phyloP scores from a whole-genome alignment of 768 basidiomycete genomes.

The Termitomyces sp. region DNA sequence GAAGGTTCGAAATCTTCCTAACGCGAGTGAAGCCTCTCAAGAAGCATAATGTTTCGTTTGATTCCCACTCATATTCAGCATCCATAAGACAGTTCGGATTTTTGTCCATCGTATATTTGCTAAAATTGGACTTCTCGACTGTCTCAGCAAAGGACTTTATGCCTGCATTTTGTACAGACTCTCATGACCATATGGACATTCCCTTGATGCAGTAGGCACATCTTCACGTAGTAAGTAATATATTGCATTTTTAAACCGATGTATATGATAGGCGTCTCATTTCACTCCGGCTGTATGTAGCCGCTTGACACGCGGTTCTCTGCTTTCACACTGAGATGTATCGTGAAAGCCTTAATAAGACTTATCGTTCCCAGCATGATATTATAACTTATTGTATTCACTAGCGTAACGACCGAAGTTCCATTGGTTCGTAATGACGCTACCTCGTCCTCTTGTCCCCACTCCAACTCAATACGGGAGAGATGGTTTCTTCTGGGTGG shows the following conservation, averaged over 20 bases:
- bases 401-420: constrained; percentile 36
- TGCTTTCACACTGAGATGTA: neutral
- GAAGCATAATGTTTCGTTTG: constrained; percentile 17
- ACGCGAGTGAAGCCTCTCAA: constrained; percentile 27
- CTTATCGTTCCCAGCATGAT: neutral
- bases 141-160: constrained; percentile 5
- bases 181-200: constrained; percentile 8
- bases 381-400: constrained; percentile 10
- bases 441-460: constrained; percentile 38
- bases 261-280: constrained; percentile 3
- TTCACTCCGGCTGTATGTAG: neutral
- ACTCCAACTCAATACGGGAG: constrained; percentile 51
- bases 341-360: neutral
- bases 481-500: constrained; percentile 58
- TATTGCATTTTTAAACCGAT: constrained; percentile 6
- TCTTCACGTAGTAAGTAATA: constrained; percentile 6
- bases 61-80: neutral
- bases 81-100: neutral
- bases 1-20: constrained; percentile 54
- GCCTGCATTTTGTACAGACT: constrained; percentile 5
- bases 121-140: constrained; percentile 8
- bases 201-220: constrained; percentile 7
- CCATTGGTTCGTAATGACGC: constrained; percentile 33
- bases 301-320: neutral
- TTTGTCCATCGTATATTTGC: neutral